Percentiles rank a stretch among this genome's conserved stretches.
Evolutionary conservation across 2,329 filamentous ascomycete genomes (phyloP).

Genomic region (Trichoderma brevicompactum): DNA sequence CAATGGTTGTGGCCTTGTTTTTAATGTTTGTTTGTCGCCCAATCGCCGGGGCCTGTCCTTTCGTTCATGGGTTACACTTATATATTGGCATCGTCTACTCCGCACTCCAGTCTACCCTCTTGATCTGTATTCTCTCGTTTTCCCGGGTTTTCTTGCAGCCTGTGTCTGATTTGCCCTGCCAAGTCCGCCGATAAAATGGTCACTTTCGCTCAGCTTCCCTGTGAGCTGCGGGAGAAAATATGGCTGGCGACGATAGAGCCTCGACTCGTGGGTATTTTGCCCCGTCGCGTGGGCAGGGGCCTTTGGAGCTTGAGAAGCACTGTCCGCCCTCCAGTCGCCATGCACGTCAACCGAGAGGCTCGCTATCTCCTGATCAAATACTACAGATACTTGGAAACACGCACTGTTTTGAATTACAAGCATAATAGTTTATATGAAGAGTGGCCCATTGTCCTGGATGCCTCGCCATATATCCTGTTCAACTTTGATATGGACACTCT

Average conservation of each 20-base stretch:
- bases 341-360: constrained; percentile 13
- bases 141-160: too few species aligned
- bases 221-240: constrained; percentile 22
- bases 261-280: constrained; percentile 12
- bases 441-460: constrained; percentile 15
- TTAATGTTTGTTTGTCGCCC: not conserved
- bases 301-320: constrained; percentile 14
- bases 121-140: not conserved
- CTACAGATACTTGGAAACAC: constrained; percentile 2
- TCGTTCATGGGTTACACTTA: not conserved
- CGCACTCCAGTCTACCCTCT: not conserved
- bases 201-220: constrained; percentile 11
- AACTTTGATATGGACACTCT: constrained; percentile 25
- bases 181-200: not conserved
- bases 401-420: not conserved
- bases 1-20: not conserved
- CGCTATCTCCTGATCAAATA: not conserved
- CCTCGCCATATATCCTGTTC: constrained; percentile 11
- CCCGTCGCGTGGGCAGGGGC: not conserved
- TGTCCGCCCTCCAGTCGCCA: not conserved
- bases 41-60: not conserved
- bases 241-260: constrained; percentile 20
- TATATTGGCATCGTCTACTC: constrained; percentile 4
- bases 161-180: not conserved
- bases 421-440: not conserved